Base-by-base conservation (phyloP, 179 eudicot species). In the Vitellaria paradoxa region DNA sequence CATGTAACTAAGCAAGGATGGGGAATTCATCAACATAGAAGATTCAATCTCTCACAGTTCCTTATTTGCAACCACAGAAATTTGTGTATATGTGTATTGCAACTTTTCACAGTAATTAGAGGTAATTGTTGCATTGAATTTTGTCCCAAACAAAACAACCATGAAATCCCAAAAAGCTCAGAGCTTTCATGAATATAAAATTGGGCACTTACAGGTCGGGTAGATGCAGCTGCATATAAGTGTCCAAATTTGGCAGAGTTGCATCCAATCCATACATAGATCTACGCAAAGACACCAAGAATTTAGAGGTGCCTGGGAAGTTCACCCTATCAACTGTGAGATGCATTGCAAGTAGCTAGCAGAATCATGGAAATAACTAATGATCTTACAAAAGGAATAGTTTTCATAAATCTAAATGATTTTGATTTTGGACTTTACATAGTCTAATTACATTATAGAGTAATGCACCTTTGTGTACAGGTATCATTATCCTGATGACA, bases 201-300 rank as follows among this genome's bases (percentile, higher is more conserved):
- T 70, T 45, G 42, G 21, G 62, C 76, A 82, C 95, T 89, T 88
- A 92, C 97, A 67, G 94, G 94, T 66, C 89, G 82, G 24, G 90
- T 89, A 0, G 92, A 83, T 57, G 89, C 92, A 85, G 95, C 93
- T 17, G 91, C 97, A 84, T 87, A 82, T 56, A 92, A 85, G 81
- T 86, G 81, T 85, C 97, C 93, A 68, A 92, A 79, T 73, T 85
- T 92, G 55, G 90, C 78, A 30, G 97, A 89, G 84, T 87, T 86
- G 87, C 87, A 92, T 30, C 97, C 93, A 69, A 92, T 86, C 95
- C 97, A 92, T 26, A 87, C 97, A 89, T 91, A 91, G 61, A 92
- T 91, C 97, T 91, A 79, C 47, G 21, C 55, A 74, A 60, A 55
- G 9, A 55, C 65, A 56, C 10, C 3, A 24, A 20, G 40, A 59